Percentiles rank a stretch among this genome's conserved stretches.
These are phyloP conservation scores for Buddleja alternifolia DNA, from an alignment of 257 asterid species.

Conservation along the genomic window DNA sequence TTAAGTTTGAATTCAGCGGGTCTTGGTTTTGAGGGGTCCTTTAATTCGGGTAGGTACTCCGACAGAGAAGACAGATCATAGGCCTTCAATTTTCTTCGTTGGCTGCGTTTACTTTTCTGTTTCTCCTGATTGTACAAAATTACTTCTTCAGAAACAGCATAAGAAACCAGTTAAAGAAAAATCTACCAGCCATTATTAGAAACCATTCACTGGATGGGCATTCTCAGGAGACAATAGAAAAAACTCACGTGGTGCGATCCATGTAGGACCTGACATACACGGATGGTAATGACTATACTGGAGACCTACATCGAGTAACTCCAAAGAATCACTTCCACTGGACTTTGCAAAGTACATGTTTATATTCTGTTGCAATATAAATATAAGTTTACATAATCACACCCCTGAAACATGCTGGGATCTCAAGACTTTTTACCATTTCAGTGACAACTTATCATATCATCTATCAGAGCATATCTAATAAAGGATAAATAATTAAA, in stretches of 20 bases:
- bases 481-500: too few relatives aligned
- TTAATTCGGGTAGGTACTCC: conserved; percentile 67
- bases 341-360: neutral
- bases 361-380: neutral
- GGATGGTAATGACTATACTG: too few relatives aligned
- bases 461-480: too few relatives aligned
- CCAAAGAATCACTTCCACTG: too few relatives aligned
- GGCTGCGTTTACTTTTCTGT: conserved; percentile 45
- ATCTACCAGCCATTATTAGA: neutral
- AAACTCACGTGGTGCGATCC: too few relatives aligned
- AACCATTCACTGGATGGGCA: too few relatives aligned
- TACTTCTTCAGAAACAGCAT: too few relatives aligned
- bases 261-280: too few relatives aligned
- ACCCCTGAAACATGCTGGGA: neutral
- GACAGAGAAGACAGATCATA: conserved; percentile 74
- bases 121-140: conserved; percentile 46
- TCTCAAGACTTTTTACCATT: neutral
- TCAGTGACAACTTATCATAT: neutral
- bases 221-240: too few relatives aligned
- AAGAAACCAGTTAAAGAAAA: neutral
- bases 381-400: neutral
- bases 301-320: too few relatives aligned
- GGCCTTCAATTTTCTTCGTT: conserved; percentile 68
- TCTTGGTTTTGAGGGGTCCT: conserved; percentile 38
- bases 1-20: conserved; percentile 59